phyloP scores from a whole-genome alignment of 257 asterid genomes.

The Anisodus tanguticus region DNA sequence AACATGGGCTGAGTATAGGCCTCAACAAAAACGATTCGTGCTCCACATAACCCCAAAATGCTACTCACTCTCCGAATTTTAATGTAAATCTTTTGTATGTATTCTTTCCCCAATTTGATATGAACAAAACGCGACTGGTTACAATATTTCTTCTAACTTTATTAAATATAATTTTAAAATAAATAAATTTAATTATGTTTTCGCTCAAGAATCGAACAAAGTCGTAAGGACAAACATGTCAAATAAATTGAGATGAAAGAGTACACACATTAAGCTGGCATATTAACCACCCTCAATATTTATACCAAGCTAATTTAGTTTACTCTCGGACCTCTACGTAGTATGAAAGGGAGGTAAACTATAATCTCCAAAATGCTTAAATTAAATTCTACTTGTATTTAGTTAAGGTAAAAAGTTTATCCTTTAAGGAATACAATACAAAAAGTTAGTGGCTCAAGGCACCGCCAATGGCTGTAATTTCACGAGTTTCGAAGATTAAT shows the following conservation, averaged over 20 bases:
- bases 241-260: not conserved
- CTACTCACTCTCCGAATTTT: not conserved
- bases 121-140: not conserved
- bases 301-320: too few relatives aligned
- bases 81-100: not conserved
- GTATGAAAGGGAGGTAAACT: not conserved
- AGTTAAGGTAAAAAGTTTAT: not conserved
- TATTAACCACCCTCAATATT: not conserved
- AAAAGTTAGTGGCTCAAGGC: slow-evolving; percentile 56
- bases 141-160: not conserved
- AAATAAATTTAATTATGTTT: too few relatives aligned
- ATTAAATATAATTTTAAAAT: not conserved
- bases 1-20: not conserved
- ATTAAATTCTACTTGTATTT: not conserved
- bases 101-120: not conserved
- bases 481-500: slow-evolving; percentile 28
- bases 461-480: slow-evolving; percentile 28
- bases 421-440: slow-evolving; percentile 21
- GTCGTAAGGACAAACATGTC: not conserved
- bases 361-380: not conserved
- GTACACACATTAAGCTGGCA: not conserved
- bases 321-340: not conserved
- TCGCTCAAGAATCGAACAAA: not conserved
- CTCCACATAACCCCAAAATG: not conserved
- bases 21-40: not conserved